Base-by-base conservation (phyloP, 2,329 filamentous ascomycete species). In the Trichothecium sympodiale region DNA sequence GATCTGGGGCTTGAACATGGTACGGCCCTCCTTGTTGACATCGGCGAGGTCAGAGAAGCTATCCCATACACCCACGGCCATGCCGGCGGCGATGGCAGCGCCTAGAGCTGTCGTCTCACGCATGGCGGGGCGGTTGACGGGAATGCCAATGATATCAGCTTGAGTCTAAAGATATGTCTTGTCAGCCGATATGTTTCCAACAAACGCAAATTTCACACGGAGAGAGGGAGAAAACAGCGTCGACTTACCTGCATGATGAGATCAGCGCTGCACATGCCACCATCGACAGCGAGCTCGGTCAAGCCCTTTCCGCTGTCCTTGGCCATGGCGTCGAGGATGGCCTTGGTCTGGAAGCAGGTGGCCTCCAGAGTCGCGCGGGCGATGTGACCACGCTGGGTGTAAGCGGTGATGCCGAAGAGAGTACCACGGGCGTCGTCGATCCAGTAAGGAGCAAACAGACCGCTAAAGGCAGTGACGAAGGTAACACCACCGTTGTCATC, bases 371-470 rank as follows among this genome's bases (percentile, higher is more conserved):
- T 88, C 17, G 83, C 83, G 34, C 83, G 74, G 18, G 83, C 83
- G 48, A 88, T 81, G 55, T 88, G 83, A 5, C 82, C 82, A 26
- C 73, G 72, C 54, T 84, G 69, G 0, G 83, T 88, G 59, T 83
- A 80, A 41, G 83, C 77, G 0, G 82, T 85, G 48, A 86, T 82
- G 31, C 81, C 81, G 47, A 84, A 77, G 46, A 85, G 82, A 29
- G 83, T 88, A 38, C 83, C 83, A 50, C 83, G 73, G 2, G 82
- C 82, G 59, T 87, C 81, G 54, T 88, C 83, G 43, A 87, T 83
- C 83, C 83, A 88, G 60, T 88, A 88, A 1, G 83, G 83, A 1
- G 83, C 83, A 53, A 87, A 88, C 4, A 88, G 67, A 34, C 83
- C 83, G 54, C 77, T 83, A 54, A 88, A 88, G 8, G 83, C 83